Percentiles rank a stretch among this genome's conserved stretches.
Conservation (phyloP, 495 filamentous ascomycete genomes). For the Chaetomium tenue region DNA sequence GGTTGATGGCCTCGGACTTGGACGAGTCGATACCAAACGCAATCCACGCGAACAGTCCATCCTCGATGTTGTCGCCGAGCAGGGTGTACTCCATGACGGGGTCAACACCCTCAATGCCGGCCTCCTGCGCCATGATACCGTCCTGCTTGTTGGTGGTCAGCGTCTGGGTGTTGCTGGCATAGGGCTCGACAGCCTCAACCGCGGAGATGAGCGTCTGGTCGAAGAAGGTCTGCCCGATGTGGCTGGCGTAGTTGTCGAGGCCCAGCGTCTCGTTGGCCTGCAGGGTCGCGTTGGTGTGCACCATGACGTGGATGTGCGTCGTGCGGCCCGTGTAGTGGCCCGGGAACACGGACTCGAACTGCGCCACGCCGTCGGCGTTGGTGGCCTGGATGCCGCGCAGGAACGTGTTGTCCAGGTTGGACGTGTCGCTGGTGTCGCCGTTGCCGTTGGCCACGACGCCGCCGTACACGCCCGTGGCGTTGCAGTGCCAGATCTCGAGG, state of each 20-base stretch:
- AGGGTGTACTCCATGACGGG: slow-evolving; percentile 55
- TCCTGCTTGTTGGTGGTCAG: slow-evolving; percentile 53
- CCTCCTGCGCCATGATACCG: slow-evolving; percentile 43
- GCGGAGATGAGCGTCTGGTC: slow-evolving; percentile 55
- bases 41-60: slow-evolving; percentile 59
- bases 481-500: slow-evolving; percentile 59
- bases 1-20: slow-evolving; percentile 8
- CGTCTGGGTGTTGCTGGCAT: slow-evolving; percentile 54
- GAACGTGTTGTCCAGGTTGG: slow-evolving; percentile 51
- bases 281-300: slow-evolving; percentile 46
- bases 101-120: slow-evolving; percentile 44
- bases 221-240: slow-evolving; percentile 65
- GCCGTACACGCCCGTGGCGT: slow-evolving; percentile 54
- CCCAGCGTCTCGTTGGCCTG: slow-evolving; percentile 51
- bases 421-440: slow-evolving; percentile 47
- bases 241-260: slow-evolving; percentile 45
- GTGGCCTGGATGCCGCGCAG: slow-evolving; percentile 53
- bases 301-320: slow-evolving; percentile 47
- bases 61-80: slow-evolving; percentile 52
- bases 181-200: slow-evolving; percentile 56
- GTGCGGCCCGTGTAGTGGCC: slow-evolving; percentile 55
- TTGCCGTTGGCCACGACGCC: slow-evolving; percentile 51
- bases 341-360: slow-evolving; percentile 55
- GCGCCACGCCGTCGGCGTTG: slow-evolving; percentile 48
- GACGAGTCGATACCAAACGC: slow-evolving; percentile 52